Evolutionary conservation across 2,329 filamentous ascomycete genomes (phyloP).

Genomic region (Cladosporium sp.): DNA sequence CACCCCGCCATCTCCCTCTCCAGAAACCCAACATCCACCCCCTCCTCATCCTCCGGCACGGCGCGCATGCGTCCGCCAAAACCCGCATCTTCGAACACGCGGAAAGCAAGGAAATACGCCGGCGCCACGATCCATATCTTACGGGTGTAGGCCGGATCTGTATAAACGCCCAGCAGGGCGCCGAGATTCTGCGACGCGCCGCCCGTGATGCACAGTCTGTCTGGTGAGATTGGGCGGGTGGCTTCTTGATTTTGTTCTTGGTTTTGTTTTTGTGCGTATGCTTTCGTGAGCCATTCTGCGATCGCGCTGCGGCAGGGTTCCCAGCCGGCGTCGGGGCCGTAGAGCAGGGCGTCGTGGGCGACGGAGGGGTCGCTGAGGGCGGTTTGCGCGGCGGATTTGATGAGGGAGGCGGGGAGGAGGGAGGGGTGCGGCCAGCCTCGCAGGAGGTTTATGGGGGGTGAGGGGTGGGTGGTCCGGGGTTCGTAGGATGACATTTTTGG

Average conservation of each 20-base stretch:
- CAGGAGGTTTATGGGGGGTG: slow-evolving; percentile 56
- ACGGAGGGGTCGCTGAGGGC: slow-evolving; percentile 59
- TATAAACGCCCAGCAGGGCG: slow-evolving; percentile 72
- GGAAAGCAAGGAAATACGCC: slow-evolving; percentile 77
- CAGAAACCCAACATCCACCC: slow-evolving; percentile 65
- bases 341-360: slow-evolving; percentile 64
- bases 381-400: slow-evolving; percentile 57
- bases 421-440: slow-evolving; percentile 63
- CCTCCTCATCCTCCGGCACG: slow-evolving; percentile 73
- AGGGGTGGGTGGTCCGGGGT: neutral
- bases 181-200: slow-evolving; percentile 82
- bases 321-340: slow-evolving; percentile 75
- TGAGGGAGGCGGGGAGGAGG: slow-evolving; percentile 62
- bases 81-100: slow-evolving; percentile 79
- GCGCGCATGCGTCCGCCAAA: slow-evolving; percentile 64
- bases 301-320: slow-evolving; percentile 64
- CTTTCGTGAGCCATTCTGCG: slow-evolving; percentile 64
- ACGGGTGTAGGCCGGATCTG: slow-evolving; percentile 70
- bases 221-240: slow-evolving; percentile 46
- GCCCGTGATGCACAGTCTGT: slow-evolving; percentile 74
- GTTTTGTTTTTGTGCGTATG: slow-evolving; percentile 58
- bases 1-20: slow-evolving; percentile 40
- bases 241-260: slow-evolving; percentile 37
- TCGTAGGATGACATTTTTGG: too few species aligned
- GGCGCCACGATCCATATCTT: slow-evolving; percentile 79